phyloP scores from a whole-genome alignment of 148 eudicot genomes.

The Rhododendron vialii region DNA sequence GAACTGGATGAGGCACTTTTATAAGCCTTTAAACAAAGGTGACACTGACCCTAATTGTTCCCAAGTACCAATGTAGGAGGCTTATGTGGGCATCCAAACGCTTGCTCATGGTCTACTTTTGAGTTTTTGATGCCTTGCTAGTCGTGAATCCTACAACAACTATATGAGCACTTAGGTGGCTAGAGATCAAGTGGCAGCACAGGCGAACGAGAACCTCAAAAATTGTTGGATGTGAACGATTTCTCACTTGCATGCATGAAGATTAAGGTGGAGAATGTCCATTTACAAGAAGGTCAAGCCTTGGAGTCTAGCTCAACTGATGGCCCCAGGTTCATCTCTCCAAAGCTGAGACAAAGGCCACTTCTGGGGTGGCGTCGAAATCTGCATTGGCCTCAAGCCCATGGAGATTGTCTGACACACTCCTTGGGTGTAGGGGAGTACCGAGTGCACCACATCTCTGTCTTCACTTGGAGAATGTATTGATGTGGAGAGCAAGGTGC shows the following conservation, averaged over 20 bases:
- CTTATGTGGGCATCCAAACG: not conserved
- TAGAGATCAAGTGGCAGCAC: not conserved
- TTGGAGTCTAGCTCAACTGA: not conserved
- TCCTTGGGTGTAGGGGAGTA: not conserved
- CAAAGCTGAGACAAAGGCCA: not conserved
- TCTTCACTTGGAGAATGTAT: not conserved
- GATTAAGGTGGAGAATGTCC: not conserved
- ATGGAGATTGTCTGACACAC: not conserved
- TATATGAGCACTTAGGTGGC: not conserved
- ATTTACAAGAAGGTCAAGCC: not conserved
- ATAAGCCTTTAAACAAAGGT: not conserved
- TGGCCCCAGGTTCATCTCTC: not conserved
- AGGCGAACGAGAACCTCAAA: not conserved
- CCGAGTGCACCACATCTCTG: not conserved
- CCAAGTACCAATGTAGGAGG: not conserved
- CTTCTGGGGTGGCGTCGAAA: not conserved
- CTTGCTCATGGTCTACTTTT: not conserved
- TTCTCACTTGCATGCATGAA: not conserved
- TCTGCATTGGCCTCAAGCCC: not conserved
- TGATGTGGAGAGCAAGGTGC: not conserved
- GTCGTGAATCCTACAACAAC: not conserved
- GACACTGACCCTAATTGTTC: not conserved
- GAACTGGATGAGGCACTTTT: not conserved
- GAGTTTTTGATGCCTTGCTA: not conserved
- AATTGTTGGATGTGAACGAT: not conserved